Percentiles rank a stretch among this genome's conserved stretches.
These are phyloP conservation scores for Picea engelmannii DNA, from an alignment of 83 land plant genomes.

Conservation along the genomic window DNA sequence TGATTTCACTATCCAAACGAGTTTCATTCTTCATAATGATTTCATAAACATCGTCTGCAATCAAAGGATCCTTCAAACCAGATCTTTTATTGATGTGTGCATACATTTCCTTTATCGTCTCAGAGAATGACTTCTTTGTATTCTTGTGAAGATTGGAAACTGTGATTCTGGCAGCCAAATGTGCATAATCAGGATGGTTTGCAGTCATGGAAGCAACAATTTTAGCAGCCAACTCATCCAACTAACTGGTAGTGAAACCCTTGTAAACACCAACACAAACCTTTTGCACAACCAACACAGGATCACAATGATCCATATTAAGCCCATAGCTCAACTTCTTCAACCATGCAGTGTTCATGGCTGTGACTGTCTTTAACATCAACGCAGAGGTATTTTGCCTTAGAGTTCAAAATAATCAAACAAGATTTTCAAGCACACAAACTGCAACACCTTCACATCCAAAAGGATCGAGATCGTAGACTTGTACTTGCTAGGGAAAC, in stretches of 20 bases:
- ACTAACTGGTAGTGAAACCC: slow-evolving; percentile 94
- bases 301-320: slow-evolving; percentile 84
- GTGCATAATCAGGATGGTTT: background rate
- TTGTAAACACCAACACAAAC: slow-evolving; percentile 94
- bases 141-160: no score
- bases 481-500: no score
- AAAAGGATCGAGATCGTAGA: no score
- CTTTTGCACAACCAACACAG: slow-evolving; percentile 57
- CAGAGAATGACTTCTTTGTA: slow-evolving; percentile 85
- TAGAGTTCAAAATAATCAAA: no score
- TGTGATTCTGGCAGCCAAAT: slow-evolving; percentile 49
- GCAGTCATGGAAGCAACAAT: slow-evolving; percentile 89
- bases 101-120: slow-evolving; percentile 92
- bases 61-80: slow-evolving; percentile 68
- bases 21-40: slow-evolving; percentile 28
- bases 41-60: slow-evolving; percentile 76
- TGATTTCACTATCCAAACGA: slow-evolving; percentile 46
- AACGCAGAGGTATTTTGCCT: no score
- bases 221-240: slow-evolving; percentile 95
- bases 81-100: slow-evolving; percentile 65
- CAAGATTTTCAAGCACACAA: no score
- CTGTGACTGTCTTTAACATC: no score
- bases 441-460: no score
- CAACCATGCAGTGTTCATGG: slow-evolving; percentile 75
- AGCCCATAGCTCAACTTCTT: slow-evolving; percentile 96